Conservation (phyloP, 345 rosid genomes). For the Eutrema japonicum region DNA sequence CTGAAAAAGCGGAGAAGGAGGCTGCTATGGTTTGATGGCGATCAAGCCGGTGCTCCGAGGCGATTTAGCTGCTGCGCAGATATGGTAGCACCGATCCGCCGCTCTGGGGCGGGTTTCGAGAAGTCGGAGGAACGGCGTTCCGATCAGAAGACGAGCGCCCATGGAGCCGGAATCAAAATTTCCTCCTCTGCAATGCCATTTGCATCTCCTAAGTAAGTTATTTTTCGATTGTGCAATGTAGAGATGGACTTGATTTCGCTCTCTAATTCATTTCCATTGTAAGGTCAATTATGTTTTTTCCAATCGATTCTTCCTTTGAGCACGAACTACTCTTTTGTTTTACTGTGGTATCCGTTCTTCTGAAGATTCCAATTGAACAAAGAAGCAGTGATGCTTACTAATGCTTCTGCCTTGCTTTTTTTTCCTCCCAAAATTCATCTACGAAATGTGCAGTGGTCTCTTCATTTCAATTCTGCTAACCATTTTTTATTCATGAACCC, state of each 20-base stretch:
- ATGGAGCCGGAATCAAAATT: constrained; percentile 56
- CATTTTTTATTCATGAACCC: neutral
- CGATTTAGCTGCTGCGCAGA: constrained; percentile 62
- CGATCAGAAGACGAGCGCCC: constrained; percentile 59
- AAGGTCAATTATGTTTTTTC: neutral
- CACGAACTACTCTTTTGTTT: neutral
- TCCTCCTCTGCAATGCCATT: constrained; percentile 69
- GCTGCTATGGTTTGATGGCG: constrained; percentile 35
- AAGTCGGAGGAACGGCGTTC: constrained; percentile 62
- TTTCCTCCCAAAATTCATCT: neutral
- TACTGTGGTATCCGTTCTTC: neutral
- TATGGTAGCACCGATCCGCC: constrained; percentile 61
- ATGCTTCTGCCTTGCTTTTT: neutral
- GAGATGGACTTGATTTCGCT: neutral
- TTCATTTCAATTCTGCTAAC: neutral
- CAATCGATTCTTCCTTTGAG: neutral
- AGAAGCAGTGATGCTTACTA: neutral
- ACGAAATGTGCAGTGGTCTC: neutral
- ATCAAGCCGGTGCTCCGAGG: constrained; percentile 27
- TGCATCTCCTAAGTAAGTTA: constrained; percentile 75
- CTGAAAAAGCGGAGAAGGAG: constrained; percentile 47
- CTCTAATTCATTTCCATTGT: neutral
- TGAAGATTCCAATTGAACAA: constrained; percentile 4
- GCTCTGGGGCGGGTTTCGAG: constrained; percentile 43
- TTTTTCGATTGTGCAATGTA: neutral